Percentiles rank a stretch among this genome's conserved stretches.
Evolutionary conservation across 2,329 filamentous ascomycete genomes (phyloP).

Genomic region (Cladosporium sp.): DNA sequence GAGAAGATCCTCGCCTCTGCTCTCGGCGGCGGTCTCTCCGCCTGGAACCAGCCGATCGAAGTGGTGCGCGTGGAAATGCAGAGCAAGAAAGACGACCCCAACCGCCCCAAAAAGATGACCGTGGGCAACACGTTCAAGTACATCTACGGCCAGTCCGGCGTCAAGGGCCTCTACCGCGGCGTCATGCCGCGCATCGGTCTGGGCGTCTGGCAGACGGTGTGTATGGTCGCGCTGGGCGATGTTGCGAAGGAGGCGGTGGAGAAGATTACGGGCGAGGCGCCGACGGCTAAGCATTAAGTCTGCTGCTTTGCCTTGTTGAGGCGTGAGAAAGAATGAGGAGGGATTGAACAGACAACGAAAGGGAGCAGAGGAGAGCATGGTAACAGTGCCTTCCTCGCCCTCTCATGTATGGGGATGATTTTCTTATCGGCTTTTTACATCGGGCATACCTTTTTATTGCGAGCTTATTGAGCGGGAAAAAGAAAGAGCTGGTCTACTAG

Average conservation of each 20-base stretch:
- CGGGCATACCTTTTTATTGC: too few relatives aligned
- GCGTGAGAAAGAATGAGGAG: too few relatives aligned
- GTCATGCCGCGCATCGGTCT: slow-evolving; percentile 92
- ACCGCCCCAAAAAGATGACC: slow-evolving; percentile 98
- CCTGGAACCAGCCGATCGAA: slow-evolving; percentile 99
- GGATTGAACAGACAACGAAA: too few relatives aligned
- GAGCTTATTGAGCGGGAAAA: too few relatives aligned
- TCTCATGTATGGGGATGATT: too few relatives aligned
- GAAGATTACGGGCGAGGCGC: slow-evolving; percentile 59
- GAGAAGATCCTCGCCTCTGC: slow-evolving; percentile 89
- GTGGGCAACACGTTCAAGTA: slow-evolving; percentile 78
- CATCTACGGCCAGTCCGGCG: slow-evolving; percentile 84
- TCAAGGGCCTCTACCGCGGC: slow-evolving; percentile 92
- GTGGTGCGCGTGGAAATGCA: slow-evolving; percentile 99
- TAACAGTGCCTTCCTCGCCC: too few relatives aligned
- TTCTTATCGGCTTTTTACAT: too few relatives aligned
- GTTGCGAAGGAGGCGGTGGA: slow-evolving; percentile 64
- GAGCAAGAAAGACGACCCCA: slow-evolving; percentile 96
- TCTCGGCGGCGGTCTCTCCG: slow-evolving; percentile 87
- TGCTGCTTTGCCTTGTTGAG: too few relatives aligned
- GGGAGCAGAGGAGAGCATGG: too few relatives aligned
- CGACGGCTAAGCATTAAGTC: slow-evolving; percentile 62
- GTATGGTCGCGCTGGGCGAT: slow-evolving; percentile 98
- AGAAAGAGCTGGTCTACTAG: too few relatives aligned
- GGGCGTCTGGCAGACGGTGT: slow-evolving; percentile 98